These are phyloP conservation scores for Cylindrodendrum hubeiense DNA, from an alignment of 2,329 filamentous ascomycete genomes.

Conservation along the genomic window DNA sequence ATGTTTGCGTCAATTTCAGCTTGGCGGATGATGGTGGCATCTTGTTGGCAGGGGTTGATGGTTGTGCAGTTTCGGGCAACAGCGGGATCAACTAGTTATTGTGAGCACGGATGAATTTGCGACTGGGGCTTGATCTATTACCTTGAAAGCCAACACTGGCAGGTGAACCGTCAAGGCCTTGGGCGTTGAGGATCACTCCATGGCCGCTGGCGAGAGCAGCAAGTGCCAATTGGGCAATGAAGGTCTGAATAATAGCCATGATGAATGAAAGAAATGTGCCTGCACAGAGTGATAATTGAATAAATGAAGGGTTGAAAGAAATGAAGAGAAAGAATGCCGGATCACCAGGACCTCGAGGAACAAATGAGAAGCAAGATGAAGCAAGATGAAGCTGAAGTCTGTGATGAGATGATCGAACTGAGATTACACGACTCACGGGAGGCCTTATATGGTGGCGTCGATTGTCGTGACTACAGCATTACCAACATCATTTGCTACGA, in stretches of 20 bases:
- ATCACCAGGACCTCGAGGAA: conserved; percentile 42
- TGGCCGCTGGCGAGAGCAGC: conserved; percentile 49
- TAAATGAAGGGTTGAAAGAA: conserved; percentile 22
- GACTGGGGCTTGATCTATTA: conserved; percentile 18
- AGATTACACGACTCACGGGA: not conserved
- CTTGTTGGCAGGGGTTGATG: conserved; percentile 75
- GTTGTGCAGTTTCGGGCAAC: conserved; percentile 73
- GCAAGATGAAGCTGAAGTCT: conserved; percentile 34
- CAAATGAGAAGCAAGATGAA: conserved; percentile 27
- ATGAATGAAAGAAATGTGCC: conserved; percentile 32
- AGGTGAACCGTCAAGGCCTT: conserved; percentile 60
- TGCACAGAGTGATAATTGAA: conserved; percentile 32
- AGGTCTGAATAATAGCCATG: conserved; percentile 33
- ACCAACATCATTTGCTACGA: conserved; percentile 33
- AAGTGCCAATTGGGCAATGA: conserved; percentile 33
- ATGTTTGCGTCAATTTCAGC: conserved; percentile 64
- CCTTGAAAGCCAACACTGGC: conserved; percentile 63
- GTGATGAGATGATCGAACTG: conserved; percentile 26
- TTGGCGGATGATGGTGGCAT: conserved; percentile 73
- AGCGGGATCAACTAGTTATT: conserved; percentile 58
- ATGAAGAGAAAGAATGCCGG: conserved; percentile 26
- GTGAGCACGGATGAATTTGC: not conserved
- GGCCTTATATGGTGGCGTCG: conserved; percentile 35
- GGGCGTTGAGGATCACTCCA: conserved; percentile 60
- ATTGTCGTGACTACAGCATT: not conserved